Base-by-base conservation (phyloP, 2,329 filamentous ascomycete genomes). In the Trichoderma asperellum region DNA sequence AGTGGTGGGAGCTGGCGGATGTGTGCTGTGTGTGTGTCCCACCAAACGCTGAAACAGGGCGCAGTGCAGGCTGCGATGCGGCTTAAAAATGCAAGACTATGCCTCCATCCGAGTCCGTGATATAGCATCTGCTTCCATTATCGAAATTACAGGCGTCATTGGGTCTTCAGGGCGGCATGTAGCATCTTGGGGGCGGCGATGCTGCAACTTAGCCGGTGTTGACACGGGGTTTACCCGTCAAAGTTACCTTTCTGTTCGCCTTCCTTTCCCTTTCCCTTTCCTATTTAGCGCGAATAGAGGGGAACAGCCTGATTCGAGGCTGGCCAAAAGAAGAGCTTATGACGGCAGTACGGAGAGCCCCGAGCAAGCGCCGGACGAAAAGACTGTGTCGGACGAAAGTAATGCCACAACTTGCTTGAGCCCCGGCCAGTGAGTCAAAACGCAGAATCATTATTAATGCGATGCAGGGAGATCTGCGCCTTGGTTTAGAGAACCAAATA, bases 181-280 rank as follows among this genome's bases (percentile, higher is more conserved):
- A 68, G 65, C 56, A 6, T 24, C 12, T 49, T 14, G 35, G 11
- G 11, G 27, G 8, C 27, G 40, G 49, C 21, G 74, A 75, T 77
- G 70, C 34, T 53, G 40, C 32, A 71, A 56, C 74, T 77, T 78
- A 77, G 71, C 77, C 76, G 77, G 73, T 56, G 70, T 67, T 76
- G 71, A 67, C 59, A 71, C 76, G 73, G 66, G 72, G 75, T 76
- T 77, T 77, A 77, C 60, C 76, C 76, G 76, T 32, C 65, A 68
- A 60, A 27, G 64, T 68, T 49, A 24, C n/a, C 47, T 49, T 49
- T 47, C n/a, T 43, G 16, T 16, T 43, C 37, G 5, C 2, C 6
- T 21, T 10, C 43, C 8, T 2, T 47, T 6, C 40, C 40, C 43
- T 37, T 14, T 49, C 47, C 21, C n/a, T 24, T 57, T 62, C 64